Percentiles rank a stretch among this genome's conserved stretches.
These are phyloP conservation scores for Thoreauomyces humboldtii DNA, from an alignment of 192 early-diverging fungal species.

Conservation along the genomic window DNA sequence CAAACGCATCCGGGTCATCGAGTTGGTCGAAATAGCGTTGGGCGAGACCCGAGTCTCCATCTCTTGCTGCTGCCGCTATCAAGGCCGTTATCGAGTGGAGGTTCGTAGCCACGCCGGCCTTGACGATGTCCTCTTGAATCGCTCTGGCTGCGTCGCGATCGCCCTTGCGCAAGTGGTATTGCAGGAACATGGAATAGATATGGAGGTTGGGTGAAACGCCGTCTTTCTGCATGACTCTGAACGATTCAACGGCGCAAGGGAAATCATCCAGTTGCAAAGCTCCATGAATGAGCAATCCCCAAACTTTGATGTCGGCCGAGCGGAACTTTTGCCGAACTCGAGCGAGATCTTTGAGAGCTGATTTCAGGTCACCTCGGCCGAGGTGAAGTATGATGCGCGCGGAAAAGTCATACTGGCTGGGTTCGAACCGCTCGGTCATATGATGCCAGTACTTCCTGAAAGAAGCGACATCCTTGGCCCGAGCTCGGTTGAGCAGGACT, in stretches of 20 bases:
- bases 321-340: no score
- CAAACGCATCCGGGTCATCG: neutral
- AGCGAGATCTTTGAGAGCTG: no score
- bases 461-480: no score
- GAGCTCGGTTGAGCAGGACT: no score
- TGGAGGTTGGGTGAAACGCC: neutral
- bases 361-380: no score
- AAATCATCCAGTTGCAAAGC: neutral
- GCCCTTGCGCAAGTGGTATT: neutral
- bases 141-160: neutral
- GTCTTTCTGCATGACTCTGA: neutral
- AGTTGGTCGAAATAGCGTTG: neutral
- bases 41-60: neutral
- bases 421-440: no score
- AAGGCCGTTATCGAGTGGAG: neutral
- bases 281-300: neutral
- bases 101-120: neutral
- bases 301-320: neutral
- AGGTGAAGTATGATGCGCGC: no score
- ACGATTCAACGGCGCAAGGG: neutral
- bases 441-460: no score
- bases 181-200: neutral
- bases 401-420: no score
- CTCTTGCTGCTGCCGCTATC: constrained; percentile 8
- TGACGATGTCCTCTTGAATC: neutral